Percentiles rank a stretch among this genome's conserved stretches.
Conservation (phyloP, 345 rosid genomes). For the Kandelia obovata region DNA sequence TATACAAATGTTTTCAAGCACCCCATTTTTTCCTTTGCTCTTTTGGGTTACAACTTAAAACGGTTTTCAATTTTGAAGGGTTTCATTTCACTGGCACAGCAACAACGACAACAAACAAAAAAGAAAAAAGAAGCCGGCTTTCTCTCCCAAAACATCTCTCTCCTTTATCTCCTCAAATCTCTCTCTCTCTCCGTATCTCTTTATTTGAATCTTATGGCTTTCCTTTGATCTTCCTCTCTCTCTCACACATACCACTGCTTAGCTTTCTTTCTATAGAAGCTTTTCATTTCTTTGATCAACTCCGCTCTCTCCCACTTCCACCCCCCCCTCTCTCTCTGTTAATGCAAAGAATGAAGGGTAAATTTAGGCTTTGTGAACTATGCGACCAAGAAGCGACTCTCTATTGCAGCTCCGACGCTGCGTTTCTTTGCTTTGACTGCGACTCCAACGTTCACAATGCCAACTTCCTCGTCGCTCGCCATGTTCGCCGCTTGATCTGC, state of each 20-base stretch:
- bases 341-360: not conserved
- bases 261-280: not conserved
- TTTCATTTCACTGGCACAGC: too few relatives aligned
- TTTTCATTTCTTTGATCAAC: not conserved
- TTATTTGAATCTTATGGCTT: not conserved
- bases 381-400: constrained; percentile 32
- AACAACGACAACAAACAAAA: too few relatives aligned
- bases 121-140: not conserved
- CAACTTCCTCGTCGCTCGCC: constrained; percentile 58
- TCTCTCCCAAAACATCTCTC: not conserved
- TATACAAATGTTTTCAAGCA: too few relatives aligned
- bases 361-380: constrained; percentile 33
- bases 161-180: not conserved
- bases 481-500: constrained; percentile 34
- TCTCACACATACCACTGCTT: not conserved
- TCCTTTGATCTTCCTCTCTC: not conserved
- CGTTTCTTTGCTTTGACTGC: constrained; percentile 42
- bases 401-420: constrained; percentile 44
- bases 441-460: constrained; percentile 42
- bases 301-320: not conserved
- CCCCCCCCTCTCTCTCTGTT: not conserved
- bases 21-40: too few relatives aligned
- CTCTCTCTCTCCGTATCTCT: not conserved
- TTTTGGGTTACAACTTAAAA: too few relatives aligned
- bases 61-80: too few relatives aligned